Evolutionary conservation across 2,329 filamentous ascomycete species (phyloP), one percentile per base, ranked within the genome.

Genomic region (Arthrobotrys sinensis): DNA sequence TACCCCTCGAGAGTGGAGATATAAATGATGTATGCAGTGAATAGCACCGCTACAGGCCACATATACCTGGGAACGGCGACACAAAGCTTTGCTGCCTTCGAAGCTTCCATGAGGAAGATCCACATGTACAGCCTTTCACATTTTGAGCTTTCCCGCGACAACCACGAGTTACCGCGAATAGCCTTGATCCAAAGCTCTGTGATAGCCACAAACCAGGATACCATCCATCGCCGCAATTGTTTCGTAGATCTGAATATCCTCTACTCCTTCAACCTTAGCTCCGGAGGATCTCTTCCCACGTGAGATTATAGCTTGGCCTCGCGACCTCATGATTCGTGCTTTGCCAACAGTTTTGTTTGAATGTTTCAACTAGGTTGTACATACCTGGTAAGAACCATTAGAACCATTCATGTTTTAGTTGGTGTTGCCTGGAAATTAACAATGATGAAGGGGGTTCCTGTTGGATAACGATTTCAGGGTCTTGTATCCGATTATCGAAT

Each of bases 401-500:
- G 21, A 34, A 57, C 24, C 28, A 40, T 24, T 24, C 3, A 40
- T 40, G 36, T 28, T 55, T 65, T 66, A 46, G 38, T 66, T 57
- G 50, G 50, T 57, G 16, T 43, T 60, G 69, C 69, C 69, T 73
- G 69, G 60, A 65, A 57, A 72, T 72, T 65, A 55, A 45, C 32
- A 28, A 11, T 70, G 7, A 34, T 38, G 24, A 57, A 36, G 40
- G 48, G 24, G 63, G 40, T 34, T 63, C 19, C 16, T 16, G 55
- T 63, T 71, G 38, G 67, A 28, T 52, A 19, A 53, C 40, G 45
- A 19, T 53, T 63, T 45, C 45, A 45, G 67, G 67, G 45, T 12
- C 36, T 45, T 71, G 43, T 28, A 71, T 46, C 67, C 67, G 67
- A 71, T 34, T 64, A 38, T 71, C 67, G 67, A 71, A 71, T 71